Percentiles rank a stretch among this genome's conserved stretches.
Conservation (phyloP, 495 filamentous ascomycete species). For the Aspergillus ostianus region DNA sequence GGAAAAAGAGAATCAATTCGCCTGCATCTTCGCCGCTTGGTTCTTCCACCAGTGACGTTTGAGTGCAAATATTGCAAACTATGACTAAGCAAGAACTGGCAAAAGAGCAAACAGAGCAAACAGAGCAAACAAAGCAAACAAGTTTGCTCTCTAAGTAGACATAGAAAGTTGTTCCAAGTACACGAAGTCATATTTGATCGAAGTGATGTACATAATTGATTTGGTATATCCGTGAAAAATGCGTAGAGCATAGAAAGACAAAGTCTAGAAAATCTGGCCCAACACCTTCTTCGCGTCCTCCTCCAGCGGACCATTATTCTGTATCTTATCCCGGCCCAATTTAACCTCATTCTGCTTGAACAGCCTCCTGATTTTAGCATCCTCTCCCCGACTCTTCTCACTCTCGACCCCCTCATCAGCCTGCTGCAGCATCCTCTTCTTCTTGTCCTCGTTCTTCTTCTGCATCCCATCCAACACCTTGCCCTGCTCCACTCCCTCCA, state of each 20-base stretch:
- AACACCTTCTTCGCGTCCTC: conserved; percentile 75
- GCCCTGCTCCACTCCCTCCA: conserved; percentile 77
- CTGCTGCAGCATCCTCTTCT: conserved; percentile 32
- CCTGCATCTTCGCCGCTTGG: not conserved
- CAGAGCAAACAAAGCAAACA: not conserved
- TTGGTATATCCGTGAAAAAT: conserved; percentile 14
- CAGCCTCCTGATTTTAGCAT: conserved; percentile 22
- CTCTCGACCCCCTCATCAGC: conserved; percentile 21
- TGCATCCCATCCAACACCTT: conserved; percentile 73
- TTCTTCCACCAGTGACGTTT: not conserved
- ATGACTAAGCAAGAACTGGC: not conserved
- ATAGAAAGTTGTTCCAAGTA: no score
- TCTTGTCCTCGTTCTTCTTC: conserved; percentile 61
- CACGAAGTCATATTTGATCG: not conserved
- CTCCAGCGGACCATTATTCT: conserved; percentile 47
- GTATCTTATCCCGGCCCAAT: conserved; percentile 32
- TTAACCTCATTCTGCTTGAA: conserved; percentile 15
- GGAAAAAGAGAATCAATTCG: not conserved
- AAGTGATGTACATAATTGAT: not conserved
- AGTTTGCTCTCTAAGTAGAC: no score
- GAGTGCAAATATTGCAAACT: not conserved
- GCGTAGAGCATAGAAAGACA: conserved; percentile 2
- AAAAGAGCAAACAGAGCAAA: conserved; percentile 1
- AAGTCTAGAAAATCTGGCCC: conserved; percentile 68
- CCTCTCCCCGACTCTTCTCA: conserved; percentile 17